Base-by-base conservation (phyloP, 1,284 basidiomycete species). In the Pseudozyma sp. region DNA sequence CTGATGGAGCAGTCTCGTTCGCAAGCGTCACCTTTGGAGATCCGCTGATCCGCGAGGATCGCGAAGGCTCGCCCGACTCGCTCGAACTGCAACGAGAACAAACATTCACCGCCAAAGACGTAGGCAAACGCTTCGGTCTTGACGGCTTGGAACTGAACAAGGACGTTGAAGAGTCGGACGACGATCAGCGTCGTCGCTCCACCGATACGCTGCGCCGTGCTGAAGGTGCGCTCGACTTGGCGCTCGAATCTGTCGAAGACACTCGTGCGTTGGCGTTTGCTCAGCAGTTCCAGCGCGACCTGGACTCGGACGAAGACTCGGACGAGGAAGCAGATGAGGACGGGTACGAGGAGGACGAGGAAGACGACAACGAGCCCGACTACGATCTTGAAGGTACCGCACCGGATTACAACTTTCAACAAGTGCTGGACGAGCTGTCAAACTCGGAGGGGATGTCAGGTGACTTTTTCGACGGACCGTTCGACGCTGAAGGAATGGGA, bases 261-360 rank as follows among this genome's bases (percentile, higher is more conserved):
- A 73, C 70, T 0, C 70, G 70, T 30, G 70, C 70, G 19, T 40
- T 73, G 40, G 61, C 60, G 0, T 73, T 73, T n/a, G 70, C 70
- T 14, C 70, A 73, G 61, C 70, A 73, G 33, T 73, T 73, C 49
- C 62, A 64, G 33, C 59, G 53, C n/a, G 64, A 72, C n/a, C 31
- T 40, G 0, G 65, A 73, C 42, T 73, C 70, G 16, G 70, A 73
- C 33, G 58, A 55, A 44, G 63, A 53, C 17, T 63, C 61, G 10
- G 69, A 66, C 40, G 54, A 68, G 30, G 70, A 77, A 16, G 67
- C 65, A 10, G 69, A 71, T 31, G 61, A 66, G 11, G 73, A 72
- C 9, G 73, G 70, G 30, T 71, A 68, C 34, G 70, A 73, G 42
- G 70, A 73, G 49, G 70, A 73, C 47, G 70, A 73, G 33, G 67